These are phyloP conservation scores for Dioszegia crocea DNA, from an alignment of 768 basidiomycete species.

Conservation along the genomic window DNA sequence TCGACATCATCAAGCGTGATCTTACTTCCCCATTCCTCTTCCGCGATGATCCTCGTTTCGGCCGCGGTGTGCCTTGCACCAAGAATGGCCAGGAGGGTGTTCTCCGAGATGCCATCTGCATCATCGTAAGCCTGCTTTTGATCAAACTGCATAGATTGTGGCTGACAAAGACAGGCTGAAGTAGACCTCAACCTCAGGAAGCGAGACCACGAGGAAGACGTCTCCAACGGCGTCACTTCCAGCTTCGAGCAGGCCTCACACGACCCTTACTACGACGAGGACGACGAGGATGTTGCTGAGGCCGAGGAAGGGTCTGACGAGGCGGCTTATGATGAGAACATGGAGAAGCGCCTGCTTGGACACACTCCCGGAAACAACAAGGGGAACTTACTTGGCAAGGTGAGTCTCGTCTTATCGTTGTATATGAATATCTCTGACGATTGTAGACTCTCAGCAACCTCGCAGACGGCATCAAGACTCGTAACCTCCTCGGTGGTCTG, in stretches of 20 bases:
- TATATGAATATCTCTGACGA: neutral
- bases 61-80: conserved; percentile 8
- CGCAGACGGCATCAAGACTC: conserved; percentile 2
- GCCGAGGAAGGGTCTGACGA: neutral
- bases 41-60: conserved; percentile 5
- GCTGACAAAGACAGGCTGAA: conserved; percentile 1
- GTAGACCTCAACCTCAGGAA: neutral
- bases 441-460: neutral
- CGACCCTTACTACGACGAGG: neutral
- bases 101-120: conserved; percentile 11
- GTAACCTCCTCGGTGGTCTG: neutral
- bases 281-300: neutral
- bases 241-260: neutral
- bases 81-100: conserved; percentile 13
- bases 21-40: neutral
- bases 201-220: conserved; percentile 2
- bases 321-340: neutral
- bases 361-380: neutral
- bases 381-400: conserved; percentile 1
- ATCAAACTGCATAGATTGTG: neutral
- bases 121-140: conserved; percentile 9
- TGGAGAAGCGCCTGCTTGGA: neutral
- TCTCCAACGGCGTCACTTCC: neutral
- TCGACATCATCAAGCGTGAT: conserved; percentile 1
- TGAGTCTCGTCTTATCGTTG: neutral